phyloP scores from a whole-genome alignment of 805 yeast species.

The Ogataea corticis region DNA sequence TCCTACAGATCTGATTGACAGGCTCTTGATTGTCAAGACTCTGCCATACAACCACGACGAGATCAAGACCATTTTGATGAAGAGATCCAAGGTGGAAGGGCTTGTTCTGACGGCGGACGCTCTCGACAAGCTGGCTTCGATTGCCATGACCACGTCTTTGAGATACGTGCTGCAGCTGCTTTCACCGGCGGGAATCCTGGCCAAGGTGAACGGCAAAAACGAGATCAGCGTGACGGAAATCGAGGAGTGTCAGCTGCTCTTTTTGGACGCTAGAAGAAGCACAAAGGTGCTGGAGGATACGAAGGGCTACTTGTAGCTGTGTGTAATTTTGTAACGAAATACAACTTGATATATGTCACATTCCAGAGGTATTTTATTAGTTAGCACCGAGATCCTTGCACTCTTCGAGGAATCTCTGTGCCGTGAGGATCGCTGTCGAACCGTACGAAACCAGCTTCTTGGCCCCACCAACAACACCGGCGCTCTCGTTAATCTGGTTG shows the following conservation, averaged over 20 bases:
- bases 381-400: constrained; percentile 52
- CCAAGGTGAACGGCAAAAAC: constrained; percentile 72
- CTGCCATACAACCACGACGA: constrained; percentile 76
- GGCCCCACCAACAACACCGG: constrained; percentile 18
- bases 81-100: constrained; percentile 93
- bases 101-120: constrained; percentile 83
- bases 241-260: constrained; percentile 82
- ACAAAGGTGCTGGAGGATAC: constrained; percentile 77
- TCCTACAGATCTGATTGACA: constrained; percentile 90
- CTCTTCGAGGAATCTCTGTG: constrained; percentile 68
- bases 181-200: constrained; percentile 84
- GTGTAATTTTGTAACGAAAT: no score
- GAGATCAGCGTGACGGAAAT: constrained; percentile 71
- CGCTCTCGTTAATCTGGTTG: constrained; percentile 27
- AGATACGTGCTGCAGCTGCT: constrained; percentile 92
- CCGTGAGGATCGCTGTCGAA: constrained; percentile 73
- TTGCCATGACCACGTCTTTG: constrained; percentile 85
- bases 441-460: constrained; percentile 77
- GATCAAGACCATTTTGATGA: constrained; percentile 79
- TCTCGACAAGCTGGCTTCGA: constrained; percentile 80
- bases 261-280: constrained; percentile 86
- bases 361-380: not conserved
- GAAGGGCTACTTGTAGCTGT: constrained; percentile 25
- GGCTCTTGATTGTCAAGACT: constrained; percentile 91
- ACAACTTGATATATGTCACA: no score